These are phyloP conservation scores for Fraxinus cuspidata DNA, from an alignment of 257 asterid species.

Conservation along the genomic window DNA sequence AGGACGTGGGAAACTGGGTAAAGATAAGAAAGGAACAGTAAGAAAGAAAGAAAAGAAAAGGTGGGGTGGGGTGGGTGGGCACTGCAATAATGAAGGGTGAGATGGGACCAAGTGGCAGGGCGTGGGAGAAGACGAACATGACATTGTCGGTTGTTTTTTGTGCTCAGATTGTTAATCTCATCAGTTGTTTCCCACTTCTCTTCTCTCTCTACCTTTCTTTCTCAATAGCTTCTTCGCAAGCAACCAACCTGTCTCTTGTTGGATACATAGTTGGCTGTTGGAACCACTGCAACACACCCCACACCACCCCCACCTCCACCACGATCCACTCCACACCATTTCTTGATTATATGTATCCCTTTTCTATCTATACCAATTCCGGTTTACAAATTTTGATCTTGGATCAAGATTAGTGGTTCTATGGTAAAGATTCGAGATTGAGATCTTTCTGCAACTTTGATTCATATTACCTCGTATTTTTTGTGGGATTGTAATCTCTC, in stretches of 20 bases:
- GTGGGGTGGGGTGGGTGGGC: conserved; percentile 30
- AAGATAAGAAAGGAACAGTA: conserved; percentile 5
- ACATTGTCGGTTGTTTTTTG: conserved; percentile 89
- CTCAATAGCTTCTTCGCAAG: conserved; percentile 71
- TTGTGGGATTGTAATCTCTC: background rate
- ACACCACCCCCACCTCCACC: background rate
- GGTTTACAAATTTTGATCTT: background rate
- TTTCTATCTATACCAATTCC: background rate
- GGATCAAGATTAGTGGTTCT: background rate
- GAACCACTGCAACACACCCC: conserved; percentile 67
- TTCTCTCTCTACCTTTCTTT: conserved; percentile 23
- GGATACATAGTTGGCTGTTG: conserved; percentile 68
- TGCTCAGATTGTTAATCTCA: conserved; percentile 48
- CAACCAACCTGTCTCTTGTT: conserved; percentile 99
- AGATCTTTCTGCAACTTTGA: background rate
- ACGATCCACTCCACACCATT: background rate
- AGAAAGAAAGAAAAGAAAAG: conserved; percentile 17
- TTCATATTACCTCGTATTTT: background rate
- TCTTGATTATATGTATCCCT: background rate
- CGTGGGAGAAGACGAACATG: conserved; percentile 99
- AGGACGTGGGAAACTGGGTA: conserved; percentile 5
- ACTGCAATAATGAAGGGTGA: conserved; percentile 54
- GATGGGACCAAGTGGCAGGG: conserved; percentile 98
- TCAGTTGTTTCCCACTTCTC: conserved; percentile 41
- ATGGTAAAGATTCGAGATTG: background rate